Conservation (phyloP, 768 basidiomycete species). For the Hypholoma sublateritium region DNA sequence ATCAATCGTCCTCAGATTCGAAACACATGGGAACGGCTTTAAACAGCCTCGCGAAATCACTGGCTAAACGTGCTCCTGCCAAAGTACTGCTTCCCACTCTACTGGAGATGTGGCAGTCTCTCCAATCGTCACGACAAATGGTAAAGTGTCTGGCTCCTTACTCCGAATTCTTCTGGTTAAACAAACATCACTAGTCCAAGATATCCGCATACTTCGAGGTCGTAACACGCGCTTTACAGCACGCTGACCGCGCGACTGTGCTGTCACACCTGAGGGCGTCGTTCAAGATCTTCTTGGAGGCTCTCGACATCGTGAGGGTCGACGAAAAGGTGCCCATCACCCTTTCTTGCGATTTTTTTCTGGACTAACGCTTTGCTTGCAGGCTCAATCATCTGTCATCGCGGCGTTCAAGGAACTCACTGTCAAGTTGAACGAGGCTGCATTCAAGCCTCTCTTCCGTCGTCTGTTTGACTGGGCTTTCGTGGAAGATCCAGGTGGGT, state of each 20-base stretch:
- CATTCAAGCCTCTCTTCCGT: slow-evolving; percentile 91
- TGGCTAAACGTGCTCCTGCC: slow-evolving; percentile 70
- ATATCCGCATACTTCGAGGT: slow-evolving; percentile 65
- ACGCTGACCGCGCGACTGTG: slow-evolving; percentile 62
- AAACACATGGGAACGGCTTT: slow-evolving; percentile 33
- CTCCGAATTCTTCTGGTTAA: not conserved
- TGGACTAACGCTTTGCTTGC: not conserved
- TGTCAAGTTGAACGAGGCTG: slow-evolving; percentile 87
- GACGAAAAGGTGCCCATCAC: slow-evolving; percentile 15
- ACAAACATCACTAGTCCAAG: slow-evolving; percentile 25
- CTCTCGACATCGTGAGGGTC: slow-evolving; percentile 57
- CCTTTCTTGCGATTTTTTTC: not conserved
- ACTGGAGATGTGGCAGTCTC: slow-evolving; percentile 51
- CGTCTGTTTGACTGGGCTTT: slow-evolving; percentile 96
- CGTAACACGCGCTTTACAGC: slow-evolving; percentile 62
- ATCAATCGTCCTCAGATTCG: slow-evolving; percentile 33
- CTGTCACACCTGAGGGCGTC: slow-evolving; percentile 62
- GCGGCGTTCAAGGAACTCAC: slow-evolving; percentile 86
- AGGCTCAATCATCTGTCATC: slow-evolving; percentile 59
- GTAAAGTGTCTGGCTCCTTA: slow-evolving; percentile 25
- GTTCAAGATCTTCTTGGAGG: slow-evolving; percentile 80
- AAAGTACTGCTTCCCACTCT: slow-evolving; percentile 69
- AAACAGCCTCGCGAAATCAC: slow-evolving; percentile 52
- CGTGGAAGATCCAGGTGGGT: slow-evolving; percentile 48
- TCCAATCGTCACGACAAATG: slow-evolving; percentile 29